Base-by-base conservation (phyloP, 495 filamentous ascomycete genomes). In the Alectoria sarmentosa region DNA sequence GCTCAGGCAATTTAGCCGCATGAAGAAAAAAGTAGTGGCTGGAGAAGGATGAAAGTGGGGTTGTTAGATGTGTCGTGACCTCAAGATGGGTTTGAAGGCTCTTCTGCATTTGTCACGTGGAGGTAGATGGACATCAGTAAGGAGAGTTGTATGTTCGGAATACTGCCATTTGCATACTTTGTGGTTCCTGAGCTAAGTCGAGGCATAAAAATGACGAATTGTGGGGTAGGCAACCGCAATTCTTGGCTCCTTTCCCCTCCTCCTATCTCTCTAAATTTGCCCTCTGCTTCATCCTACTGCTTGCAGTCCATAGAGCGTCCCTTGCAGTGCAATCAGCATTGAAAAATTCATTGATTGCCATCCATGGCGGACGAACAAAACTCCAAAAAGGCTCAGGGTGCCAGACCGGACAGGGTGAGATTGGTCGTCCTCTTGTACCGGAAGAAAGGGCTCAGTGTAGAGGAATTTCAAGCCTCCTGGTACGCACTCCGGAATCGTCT, bases 381-480 rank as follows among this genome's bases (percentile, higher is more conserved):
- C 10, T 21, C 36, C 21, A 26, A 14, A 2, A 38, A 8, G 30
- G 19, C 19, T 8, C 57, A 9, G 15, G 26, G 39, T 37, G 34
- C 15, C 7, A 41, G 57, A 32, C 36, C 41, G 17, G 66, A 68
- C n/a, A 38, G 62, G 11, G 66, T 68, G 15, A 42, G 66, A 4
- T n/a, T 68, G 36, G 37, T 65, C 1, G 58, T 65, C 26, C 56
- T 68, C 1, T 11, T 68, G 21, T 65, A 68, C 48, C 66, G 66
- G n/a, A 68, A 68, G 37, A 44, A 60, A 26, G 66, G 62, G 15
- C 65, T 68, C 39, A 65, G 66, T 57, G 17, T 62, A 32, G 66
- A 68, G 36, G 66, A 68, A 21, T 68, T 68, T 36, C 39, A 65
- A 34, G 58, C 52, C 42, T 60, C 64, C 55, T 67, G 66, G 66